These are phyloP conservation scores for Otatea glauca DNA, from an alignment of 176 grass and related monocot genomes.

Conservation along the genomic window DNA sequence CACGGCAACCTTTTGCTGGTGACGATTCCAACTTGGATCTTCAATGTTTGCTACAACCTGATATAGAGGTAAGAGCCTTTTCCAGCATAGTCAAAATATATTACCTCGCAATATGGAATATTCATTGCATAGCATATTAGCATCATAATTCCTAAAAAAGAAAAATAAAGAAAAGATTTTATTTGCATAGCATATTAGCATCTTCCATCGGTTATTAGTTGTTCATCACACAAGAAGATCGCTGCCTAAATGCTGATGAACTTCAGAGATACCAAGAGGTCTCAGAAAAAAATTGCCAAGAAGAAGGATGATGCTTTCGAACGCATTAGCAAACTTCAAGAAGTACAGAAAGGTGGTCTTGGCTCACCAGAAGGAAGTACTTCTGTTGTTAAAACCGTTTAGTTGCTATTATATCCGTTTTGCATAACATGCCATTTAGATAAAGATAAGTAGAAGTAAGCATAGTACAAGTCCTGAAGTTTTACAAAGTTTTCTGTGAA, in stretches of 20 bases:
- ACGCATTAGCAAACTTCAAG: neutral
- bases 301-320: neutral
- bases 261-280: neutral
- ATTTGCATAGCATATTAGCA: neutral
- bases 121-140: neutral
- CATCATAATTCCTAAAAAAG: neutral
- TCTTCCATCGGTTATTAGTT: neutral
- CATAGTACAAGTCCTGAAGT: neutral
- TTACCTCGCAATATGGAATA: neutral
- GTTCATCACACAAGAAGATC: neutral
- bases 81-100: neutral
- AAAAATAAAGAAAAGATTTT: neutral
- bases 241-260: neutral
- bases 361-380: neutral
- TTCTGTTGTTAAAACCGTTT: neutral
- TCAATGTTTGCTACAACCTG: neutral
- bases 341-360: neutral
- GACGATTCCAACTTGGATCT: neutral
- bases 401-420: neutral
- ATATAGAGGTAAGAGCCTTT: constrained; percentile 24
- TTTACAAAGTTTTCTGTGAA: constrained; percentile 18
- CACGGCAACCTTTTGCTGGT: neutral
- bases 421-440: neutral
- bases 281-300: neutral
- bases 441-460: constrained; percentile 27